Evolutionary conservation across 108 stramenopile species (phyloP).

Genomic region (Seminavis robusta): DNA sequence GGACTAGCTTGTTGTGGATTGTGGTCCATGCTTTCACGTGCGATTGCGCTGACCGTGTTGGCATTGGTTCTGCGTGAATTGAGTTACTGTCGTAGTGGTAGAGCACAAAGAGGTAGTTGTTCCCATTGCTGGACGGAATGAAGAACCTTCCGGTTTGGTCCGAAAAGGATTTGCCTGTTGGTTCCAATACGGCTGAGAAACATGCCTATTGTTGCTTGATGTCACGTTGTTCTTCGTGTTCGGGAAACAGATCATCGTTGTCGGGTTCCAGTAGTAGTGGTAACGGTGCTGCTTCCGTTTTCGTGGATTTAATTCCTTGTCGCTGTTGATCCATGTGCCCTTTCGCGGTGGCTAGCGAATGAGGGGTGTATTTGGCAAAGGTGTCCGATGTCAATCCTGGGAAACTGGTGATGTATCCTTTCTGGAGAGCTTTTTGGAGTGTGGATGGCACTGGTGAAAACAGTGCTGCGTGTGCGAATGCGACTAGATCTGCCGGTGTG

Average conservation of each 20-base stretch:
- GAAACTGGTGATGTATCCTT: conserved; percentile 4
- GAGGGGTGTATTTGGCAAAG: conserved; percentile 5
- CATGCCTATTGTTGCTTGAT: not conserved
- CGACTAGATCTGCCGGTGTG: conserved; percentile 10
- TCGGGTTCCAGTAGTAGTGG: not conserved
- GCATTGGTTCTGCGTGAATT: conserved; percentile 25
- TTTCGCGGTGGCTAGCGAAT: conserved; percentile 8
- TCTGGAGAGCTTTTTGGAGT: conserved; percentile 3
- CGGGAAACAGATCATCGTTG: not conserved
- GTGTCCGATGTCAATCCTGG: conserved; percentile 14
- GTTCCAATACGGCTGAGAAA: conserved; percentile 3
- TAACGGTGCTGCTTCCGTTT: not conserved
- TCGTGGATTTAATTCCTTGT: conserved; percentile 13
- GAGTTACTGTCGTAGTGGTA: conserved; percentile 37
- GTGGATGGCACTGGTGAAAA: conserved; percentile 21
- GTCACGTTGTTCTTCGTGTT: not conserved
- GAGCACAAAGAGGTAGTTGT: conserved; percentile 37
- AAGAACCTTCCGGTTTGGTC: conserved; percentile 42
- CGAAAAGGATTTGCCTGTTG: conserved; percentile 25
- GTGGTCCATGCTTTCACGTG: not conserved
- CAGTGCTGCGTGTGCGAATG: conserved; percentile 21
- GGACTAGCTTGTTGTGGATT: not conserved
- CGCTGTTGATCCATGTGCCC: conserved; percentile 28
- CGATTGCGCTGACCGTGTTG: not conserved
- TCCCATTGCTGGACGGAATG: conserved; percentile 17